Conservation (phyloP, 2,329 filamentous ascomycete species). For the Paraphoma chrysanthemicola region DNA sequence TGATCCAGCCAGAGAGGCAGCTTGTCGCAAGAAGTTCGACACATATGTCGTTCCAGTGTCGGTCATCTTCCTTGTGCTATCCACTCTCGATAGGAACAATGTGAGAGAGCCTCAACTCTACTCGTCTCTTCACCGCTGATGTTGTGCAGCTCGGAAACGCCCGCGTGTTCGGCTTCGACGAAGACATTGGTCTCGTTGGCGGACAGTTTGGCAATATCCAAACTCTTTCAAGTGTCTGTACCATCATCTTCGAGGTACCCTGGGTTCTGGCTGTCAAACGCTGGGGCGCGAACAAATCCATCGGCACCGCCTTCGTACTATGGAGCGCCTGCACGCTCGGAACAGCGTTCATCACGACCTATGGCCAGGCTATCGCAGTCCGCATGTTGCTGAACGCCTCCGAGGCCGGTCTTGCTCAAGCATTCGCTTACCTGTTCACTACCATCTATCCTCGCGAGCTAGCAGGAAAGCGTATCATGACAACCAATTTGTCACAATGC, state of each 20-base stretch:
- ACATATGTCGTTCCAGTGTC: constrained; percentile 7
- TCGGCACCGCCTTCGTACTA: constrained; percentile 22
- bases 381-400: constrained; percentile 34
- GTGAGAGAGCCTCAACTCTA: neutral
- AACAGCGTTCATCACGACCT: constrained; percentile 41
- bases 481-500: too few relatives aligned
- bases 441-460: constrained; percentile 34
- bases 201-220: constrained; percentile 42
- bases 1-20: constrained; percentile 15
- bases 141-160: constrained; percentile 28
- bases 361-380: constrained; percentile 32
- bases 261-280: constrained; percentile 34
- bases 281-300: constrained; percentile 24
- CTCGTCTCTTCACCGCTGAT: neutral
- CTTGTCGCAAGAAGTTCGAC: constrained; percentile 16
- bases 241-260: constrained; percentile 28
- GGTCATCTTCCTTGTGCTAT: constrained; percentile 11
- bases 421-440: constrained; percentile 34
- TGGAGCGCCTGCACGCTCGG: constrained; percentile 36
- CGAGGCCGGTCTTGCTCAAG: constrained; percentile 38
- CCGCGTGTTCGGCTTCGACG: constrained; percentile 33
- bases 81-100: constrained; percentile 16
- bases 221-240: constrained; percentile 38
- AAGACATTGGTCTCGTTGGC: constrained; percentile 38
- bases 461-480: constrained; percentile 35